These are phyloP conservation scores for Cyclotella sp. DNA, from an alignment of 108 stramenopile genomes.

Conservation along the genomic window DNA sequence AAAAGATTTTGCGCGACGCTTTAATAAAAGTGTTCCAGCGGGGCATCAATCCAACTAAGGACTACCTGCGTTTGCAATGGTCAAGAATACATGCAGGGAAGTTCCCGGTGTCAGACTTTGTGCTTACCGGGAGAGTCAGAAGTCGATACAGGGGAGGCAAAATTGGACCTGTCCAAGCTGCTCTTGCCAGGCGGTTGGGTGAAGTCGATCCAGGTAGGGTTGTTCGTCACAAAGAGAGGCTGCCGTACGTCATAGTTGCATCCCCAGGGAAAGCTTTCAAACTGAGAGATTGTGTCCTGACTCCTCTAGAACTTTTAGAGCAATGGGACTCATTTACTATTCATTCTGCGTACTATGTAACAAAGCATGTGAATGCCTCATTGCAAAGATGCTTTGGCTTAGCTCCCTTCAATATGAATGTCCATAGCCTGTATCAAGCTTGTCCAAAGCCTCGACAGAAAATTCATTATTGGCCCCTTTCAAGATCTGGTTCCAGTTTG, in stretches of 20 bases:
- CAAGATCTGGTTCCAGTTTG: conserved; percentile 59
- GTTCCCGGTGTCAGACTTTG: conserved; percentile 85
- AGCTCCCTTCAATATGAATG: conserved; percentile 68
- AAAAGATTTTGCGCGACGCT: conserved; percentile 79
- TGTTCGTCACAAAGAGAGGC: conserved; percentile 80
- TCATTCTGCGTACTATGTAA: conserved; percentile 82
- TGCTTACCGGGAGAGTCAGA: conserved; percentile 86
- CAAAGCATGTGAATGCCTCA: conserved; percentile 87
- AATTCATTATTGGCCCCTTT: conserved; percentile 85
- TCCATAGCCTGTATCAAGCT: conserved; percentile 76
- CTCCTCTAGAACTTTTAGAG: conserved; percentile 88
- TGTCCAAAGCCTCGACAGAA: conserved; percentile 82
- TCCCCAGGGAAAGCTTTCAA: conserved; percentile 74
- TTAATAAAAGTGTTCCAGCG: conserved; percentile 74
- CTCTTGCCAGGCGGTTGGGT: conserved; percentile 75
- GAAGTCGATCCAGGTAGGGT: conserved; percentile 82
- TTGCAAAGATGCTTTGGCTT: conserved; percentile 84
- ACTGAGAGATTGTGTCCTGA: conserved; percentile 83
- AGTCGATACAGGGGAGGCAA: conserved; percentile 78
- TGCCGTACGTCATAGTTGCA: conserved; percentile 89
- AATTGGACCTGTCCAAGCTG: conserved; percentile 87
- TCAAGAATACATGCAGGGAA: conserved; percentile 73
- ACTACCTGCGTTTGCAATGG: conserved; percentile 84
- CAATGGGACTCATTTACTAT: conserved; percentile 88
- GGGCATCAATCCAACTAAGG: conserved; percentile 61